Evolutionary conservation across 2,329 filamentous ascomycete genomes (phyloP).

Genomic region (Aspergillus sp.): DNA sequence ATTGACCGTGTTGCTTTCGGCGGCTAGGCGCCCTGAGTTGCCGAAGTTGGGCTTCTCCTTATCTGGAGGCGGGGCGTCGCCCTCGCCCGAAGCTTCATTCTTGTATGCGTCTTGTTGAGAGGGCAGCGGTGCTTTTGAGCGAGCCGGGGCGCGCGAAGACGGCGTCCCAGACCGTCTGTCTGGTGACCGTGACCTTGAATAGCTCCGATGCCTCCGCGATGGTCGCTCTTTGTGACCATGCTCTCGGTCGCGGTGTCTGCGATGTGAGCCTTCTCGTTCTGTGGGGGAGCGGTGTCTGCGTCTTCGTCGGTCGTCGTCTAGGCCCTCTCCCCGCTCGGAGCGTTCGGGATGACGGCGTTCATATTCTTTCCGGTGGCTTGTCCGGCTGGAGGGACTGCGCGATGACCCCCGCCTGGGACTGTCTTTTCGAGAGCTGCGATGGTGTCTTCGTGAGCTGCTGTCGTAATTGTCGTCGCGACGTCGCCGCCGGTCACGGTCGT

Average conservation of each 20-base stretch:
- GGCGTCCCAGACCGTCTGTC: conserved; percentile 26
- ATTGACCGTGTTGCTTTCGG: conserved; percentile 79
- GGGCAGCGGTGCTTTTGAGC: conserved; percentile 43
- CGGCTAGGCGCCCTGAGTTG: conserved; percentile 77
- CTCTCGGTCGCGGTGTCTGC: conserved; percentile 26
- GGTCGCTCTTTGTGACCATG: conserved; percentile 22
- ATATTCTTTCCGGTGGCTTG: conserved; percentile 21
- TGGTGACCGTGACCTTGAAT: conserved; percentile 32
- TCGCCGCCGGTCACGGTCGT: conserved; percentile 23
- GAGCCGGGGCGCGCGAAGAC: conserved; percentile 29
- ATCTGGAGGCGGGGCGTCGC: conserved; percentile 30
- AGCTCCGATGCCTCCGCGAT: conserved; percentile 24
- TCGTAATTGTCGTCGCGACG: conserved; percentile 20
- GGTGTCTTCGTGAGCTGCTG: conserved; percentile 26
- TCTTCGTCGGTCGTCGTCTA: conserved; percentile 28
- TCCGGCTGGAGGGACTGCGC: conserved; percentile 26
- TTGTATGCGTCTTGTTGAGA: conserved; percentile 49
- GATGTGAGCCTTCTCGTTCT: conserved; percentile 26
- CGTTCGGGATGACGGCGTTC: conserved; percentile 24
- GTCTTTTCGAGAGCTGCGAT: conserved; percentile 29
- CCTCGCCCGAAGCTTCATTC: conserved; percentile 26
- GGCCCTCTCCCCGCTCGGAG: conserved; percentile 24
- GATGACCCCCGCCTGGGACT: conserved; percentile 25
- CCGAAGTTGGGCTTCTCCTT: conserved; percentile 86
- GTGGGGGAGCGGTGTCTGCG: conserved; percentile 29